Percentiles rank a stretch among this genome's conserved stretches.
Evolutionary conservation across 441 rosid genomes (phyloP).

Genomic region (Eruca vesicaria): DNA sequence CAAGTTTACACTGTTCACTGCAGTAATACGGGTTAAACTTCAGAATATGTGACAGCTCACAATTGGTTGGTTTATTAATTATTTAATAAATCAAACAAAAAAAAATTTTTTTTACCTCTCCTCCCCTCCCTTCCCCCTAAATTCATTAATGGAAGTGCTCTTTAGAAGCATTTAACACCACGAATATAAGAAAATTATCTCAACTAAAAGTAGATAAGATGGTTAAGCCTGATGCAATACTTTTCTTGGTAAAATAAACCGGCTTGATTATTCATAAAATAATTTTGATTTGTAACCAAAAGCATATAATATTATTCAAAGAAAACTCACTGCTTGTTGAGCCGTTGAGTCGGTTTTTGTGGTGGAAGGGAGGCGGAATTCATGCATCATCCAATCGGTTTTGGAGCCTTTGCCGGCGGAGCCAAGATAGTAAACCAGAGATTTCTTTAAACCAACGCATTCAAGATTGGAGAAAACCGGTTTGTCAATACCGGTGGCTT

Average conservation of each 20-base stretch:
- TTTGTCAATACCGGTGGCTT: slow-evolving; percentile 96
- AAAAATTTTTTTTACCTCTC: too few species aligned
- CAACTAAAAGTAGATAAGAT: slow-evolving; percentile 5
- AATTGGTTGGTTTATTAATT: too few species aligned
- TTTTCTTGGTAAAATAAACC: background rate
- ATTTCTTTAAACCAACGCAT: slow-evolving; percentile 71
- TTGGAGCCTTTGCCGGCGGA: slow-evolving; percentile 90
- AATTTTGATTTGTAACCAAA: background rate
- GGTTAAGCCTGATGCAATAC: slow-evolving; percentile 12
- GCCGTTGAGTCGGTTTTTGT: slow-evolving; percentile 26
- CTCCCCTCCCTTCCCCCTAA: too few species aligned
- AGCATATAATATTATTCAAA: background rate
- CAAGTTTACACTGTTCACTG: too few species aligned
- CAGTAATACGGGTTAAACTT: too few species aligned
- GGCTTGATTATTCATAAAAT: background rate
- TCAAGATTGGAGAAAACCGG: slow-evolving; percentile 53
- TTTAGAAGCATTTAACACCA: background rate
- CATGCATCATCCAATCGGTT: slow-evolving; percentile 99
- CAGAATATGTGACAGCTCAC: too few species aligned
- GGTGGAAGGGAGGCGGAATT: slow-evolving; percentile 72
- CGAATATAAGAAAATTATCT: background rate
- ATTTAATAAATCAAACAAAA: too few species aligned
- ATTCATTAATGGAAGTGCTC: too few species aligned
- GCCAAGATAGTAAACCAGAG: slow-evolving; percentile 85
- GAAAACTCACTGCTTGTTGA: slow-evolving; percentile 68